These are phyloP conservation scores for Davidsoniella australis DNA, from an alignment of 2,329 filamentous ascomycete species.

Conservation along the genomic window DNA sequence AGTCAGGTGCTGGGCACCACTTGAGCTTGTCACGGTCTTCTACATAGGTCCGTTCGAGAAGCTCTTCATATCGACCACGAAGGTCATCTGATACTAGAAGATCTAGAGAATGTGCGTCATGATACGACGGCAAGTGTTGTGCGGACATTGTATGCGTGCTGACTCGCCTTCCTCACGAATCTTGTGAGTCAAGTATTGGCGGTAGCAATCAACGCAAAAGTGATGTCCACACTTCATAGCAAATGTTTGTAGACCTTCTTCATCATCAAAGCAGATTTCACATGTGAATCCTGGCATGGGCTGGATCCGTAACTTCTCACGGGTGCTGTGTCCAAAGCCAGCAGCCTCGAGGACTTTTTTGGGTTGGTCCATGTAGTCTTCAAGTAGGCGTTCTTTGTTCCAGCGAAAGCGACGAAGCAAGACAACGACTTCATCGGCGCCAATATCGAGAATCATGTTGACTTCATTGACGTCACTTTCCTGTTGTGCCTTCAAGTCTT, in stretches of 20 bases:
- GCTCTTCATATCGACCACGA: conserved; percentile 53
- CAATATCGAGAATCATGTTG: conserved; percentile 75
- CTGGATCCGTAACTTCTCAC: conserved; percentile 49
- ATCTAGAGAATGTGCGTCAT: conserved; percentile 81
- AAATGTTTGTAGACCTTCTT: conserved; percentile 59
- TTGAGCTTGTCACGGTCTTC: conserved; percentile 92
- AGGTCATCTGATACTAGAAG: conserved; percentile 48
- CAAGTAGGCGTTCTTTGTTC: conserved; percentile 91
- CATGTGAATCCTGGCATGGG: conserved; percentile 63
- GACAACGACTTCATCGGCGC: conserved; percentile 79
- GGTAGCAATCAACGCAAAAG: conserved; percentile 85
- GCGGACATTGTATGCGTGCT: conserved; percentile 82
- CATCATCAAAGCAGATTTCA: conserved; percentile 93
- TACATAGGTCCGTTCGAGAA: conserved; percentile 87
- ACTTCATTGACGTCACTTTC: conserved; percentile 77
- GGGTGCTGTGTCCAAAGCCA: conserved; percentile 53
- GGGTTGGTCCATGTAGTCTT: conserved; percentile 86
- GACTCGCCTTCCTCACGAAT: conserved; percentile 92
- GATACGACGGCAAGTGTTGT: conserved; percentile 72
- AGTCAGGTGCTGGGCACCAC: conserved; percentile 98
- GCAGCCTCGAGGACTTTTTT: conserved; percentile 68
- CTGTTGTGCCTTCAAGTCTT: conserved; percentile 72
- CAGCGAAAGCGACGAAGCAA: conserved; percentile 77
- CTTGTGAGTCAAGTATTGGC: conserved; percentile 81
- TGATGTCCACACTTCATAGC: conserved; percentile 90